These are phyloP conservation scores for Pyrus hybrid DNA, from an alignment of 331 rosid genomes.

Conservation along the genomic window DNA sequence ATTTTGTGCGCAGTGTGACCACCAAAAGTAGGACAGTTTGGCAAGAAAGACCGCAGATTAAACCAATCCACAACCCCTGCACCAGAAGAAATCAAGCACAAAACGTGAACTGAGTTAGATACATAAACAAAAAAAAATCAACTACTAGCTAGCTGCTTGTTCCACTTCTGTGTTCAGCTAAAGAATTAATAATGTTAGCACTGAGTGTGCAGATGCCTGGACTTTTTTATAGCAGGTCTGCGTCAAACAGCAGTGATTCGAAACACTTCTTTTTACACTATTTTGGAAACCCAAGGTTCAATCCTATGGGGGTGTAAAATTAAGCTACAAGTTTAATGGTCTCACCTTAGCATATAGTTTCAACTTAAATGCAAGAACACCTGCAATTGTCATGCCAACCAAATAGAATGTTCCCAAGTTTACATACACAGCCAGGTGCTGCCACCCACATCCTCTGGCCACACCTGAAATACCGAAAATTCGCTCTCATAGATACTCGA, in stretches of 20 bases:
- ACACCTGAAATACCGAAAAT: slow-evolving; percentile 38
- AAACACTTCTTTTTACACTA: not conserved
- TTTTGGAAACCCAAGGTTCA: not conserved
- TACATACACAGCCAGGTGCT: slow-evolving; percentile 46
- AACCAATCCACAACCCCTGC: slow-evolving; percentile 89
- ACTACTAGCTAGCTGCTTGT: not conserved
- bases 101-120: not conserved
- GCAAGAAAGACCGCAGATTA: slow-evolving; percentile 60
- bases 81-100: not conserved
- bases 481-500: not conserved
- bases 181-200: not conserved
- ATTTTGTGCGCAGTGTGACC: slow-evolving; percentile 31
- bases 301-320: not conserved
- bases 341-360: slow-evolving; percentile 49
- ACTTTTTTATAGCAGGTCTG: not conserved
- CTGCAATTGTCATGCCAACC: slow-evolving; percentile 56
- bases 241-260: not conserved
- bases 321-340: not conserved
- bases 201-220: not conserved
- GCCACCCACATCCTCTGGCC: slow-evolving; percentile 85
- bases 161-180: not conserved
- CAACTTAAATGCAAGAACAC: slow-evolving; percentile 47
- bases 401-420: slow-evolving; percentile 63
- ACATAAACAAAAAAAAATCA: not conserved
- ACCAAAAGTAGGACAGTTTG: slow-evolving; percentile 48